Conservation (phyloP, 23 red algal genomes). For the Gracilaria caudata region DNA sequence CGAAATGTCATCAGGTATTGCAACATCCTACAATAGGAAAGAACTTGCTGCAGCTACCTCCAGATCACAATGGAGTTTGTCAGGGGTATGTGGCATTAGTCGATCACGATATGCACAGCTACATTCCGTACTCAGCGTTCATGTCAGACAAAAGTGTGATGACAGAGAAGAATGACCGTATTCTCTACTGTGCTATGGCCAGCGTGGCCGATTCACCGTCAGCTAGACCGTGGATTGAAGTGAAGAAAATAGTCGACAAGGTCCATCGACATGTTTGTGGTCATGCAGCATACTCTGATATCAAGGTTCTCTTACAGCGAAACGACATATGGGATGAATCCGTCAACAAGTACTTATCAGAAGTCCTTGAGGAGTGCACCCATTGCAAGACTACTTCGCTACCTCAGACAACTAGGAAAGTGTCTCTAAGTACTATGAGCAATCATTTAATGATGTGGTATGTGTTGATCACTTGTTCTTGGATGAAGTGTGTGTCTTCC, state of each 20-base stretch:
- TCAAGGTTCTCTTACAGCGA: slow-evolving; percentile 8
- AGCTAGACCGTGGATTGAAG: background rate
- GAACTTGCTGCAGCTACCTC: background rate
- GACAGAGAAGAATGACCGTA: background rate
- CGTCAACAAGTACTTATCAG: slow-evolving; percentile 8
- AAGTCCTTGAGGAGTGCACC: slow-evolving; percentile 25
- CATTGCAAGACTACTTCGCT: slow-evolving; percentile 1
- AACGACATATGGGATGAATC: slow-evolving; percentile 19
- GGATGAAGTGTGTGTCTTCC: slow-evolving; percentile 2
- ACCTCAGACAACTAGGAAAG: slow-evolving; percentile 2
- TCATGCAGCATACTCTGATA: slow-evolving; percentile 27
- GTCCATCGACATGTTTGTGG: slow-evolving; percentile 1
- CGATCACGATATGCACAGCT: slow-evolving; percentile 40
- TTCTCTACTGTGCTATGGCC: background rate
- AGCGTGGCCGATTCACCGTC: background rate
- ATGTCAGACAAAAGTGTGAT: background rate
- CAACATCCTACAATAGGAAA: slow-evolving; percentile 8
- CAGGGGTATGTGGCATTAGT: background rate
- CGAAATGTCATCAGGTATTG: slow-evolving; percentile 1
- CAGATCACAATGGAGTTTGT: too few relatives aligned
- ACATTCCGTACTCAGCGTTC: slow-evolving; percentile 9
- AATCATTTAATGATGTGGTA: slow-evolving; percentile 13
- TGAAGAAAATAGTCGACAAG: slow-evolving; percentile 54
- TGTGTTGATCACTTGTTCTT: slow-evolving; percentile 38
- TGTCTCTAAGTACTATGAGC: slow-evolving; percentile 25